Percentiles rank a stretch among this genome's conserved stretches.
These are phyloP conservation scores for Sugiyamaella sp. DNA, from an alignment of 1,139 yeast species.

Conservation along the genomic window DNA sequence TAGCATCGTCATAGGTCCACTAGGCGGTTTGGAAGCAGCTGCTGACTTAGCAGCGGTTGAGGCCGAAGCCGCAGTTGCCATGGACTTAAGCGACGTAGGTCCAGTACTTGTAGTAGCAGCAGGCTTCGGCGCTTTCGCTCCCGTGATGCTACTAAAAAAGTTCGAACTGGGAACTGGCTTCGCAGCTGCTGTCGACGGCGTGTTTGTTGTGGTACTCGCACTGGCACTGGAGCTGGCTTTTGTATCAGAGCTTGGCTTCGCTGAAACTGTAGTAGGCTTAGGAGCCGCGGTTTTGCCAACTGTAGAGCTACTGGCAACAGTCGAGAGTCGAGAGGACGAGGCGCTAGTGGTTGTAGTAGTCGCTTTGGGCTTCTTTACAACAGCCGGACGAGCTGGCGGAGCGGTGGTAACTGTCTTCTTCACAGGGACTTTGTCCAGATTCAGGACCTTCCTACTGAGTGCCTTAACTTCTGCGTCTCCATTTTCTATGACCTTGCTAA, in stretches of 20 bases:
- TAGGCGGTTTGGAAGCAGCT: conserved; percentile 2
- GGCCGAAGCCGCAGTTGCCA: neutral
- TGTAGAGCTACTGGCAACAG: neutral
- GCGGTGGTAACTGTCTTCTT: neutral
- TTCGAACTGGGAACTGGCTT: conserved; percentile 2
- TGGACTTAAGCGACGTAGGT: conserved; percentile 2
- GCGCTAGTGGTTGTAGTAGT: conserved; percentile 2
- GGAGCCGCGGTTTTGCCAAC: neutral
- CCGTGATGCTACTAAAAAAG: conserved; percentile 11
- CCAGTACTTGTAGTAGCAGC: conserved; percentile 3
- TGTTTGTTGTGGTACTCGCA: neutral
- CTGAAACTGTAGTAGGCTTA: neutral
- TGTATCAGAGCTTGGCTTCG: neutral
- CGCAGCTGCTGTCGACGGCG: neutral
- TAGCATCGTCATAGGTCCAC: conserved; percentile 24
- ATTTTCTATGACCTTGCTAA: conserved; percentile 3
- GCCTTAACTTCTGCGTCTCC: conserved; percentile 8
- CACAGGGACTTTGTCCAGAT: neutral
- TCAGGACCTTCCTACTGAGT: neutral
- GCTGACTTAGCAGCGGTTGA: conserved; percentile 1
- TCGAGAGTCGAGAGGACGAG: neutral
- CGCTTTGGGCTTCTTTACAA: neutral
- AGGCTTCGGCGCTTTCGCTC: conserved; percentile 12
- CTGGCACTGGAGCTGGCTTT: neutral
- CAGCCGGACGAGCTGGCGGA: conserved; percentile 3